Evolutionary conservation across 176 grass and related monocot species (phyloP), one percentile per base, ranked within the genome.

Genomic region (Oryza longistaminata): DNA sequence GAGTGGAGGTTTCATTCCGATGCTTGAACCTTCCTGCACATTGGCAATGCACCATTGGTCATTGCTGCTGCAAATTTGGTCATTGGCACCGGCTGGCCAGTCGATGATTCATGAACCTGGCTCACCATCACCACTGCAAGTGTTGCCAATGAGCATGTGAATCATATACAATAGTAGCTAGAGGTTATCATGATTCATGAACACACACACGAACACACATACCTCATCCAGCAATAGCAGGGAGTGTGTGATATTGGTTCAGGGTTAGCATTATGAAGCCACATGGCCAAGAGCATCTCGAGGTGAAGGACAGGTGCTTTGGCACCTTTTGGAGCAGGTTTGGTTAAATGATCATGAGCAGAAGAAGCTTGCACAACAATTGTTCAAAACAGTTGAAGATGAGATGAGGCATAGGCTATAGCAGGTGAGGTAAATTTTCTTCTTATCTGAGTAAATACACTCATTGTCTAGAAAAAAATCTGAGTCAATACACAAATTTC

Each of bases 61-160:
- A 82, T 90, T 86, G 79, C 45, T 82, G 66, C 65, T 85, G 48
- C 88, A 89, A 52, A 66, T 85, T 90, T 72, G 49, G 66, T 9
- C 88, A 78, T 67, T 65, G 86, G 58, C 43, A 11, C 31, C 52
- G 78, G 33, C 7, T 24, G 6, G 58, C 24, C 31, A 2, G 13
- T 11, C 33, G 9, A 43, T 43, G 42, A 10, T 40, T 40, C 44
- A 7, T 73, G 45, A 66, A 85, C 82, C 77, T 62, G 87, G 35
- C 48, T 40, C 39, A 43, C 40, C 40, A 42, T 79, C 81, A 79
- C 74, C 33, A 9, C 5, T 11, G 65, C 15, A 22, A 25, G 8
- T 33, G 39, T 45, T 40, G 64, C 5, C 73, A 88, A 73, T 43
- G 75, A 7, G 46, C 69, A 48, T 88, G 68, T 61, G 46, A 44